Percentiles rank a stretch among this genome's conserved stretches.
These are phyloP conservation scores for Holtermannia corniformis DNA, from an alignment of 768 basidiomycete genomes.

Conservation along the genomic window DNA sequence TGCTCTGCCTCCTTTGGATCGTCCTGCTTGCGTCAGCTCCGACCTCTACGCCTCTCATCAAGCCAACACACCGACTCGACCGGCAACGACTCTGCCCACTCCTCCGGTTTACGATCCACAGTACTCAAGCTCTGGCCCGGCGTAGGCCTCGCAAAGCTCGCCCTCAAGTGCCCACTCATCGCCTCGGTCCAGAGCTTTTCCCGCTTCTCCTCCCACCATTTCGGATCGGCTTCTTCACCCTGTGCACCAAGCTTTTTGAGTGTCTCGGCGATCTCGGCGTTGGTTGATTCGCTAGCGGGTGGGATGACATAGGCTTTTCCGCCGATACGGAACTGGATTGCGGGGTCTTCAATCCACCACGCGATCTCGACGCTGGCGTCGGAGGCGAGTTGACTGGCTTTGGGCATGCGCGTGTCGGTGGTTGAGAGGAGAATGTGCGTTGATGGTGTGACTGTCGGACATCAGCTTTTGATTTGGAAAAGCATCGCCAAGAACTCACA, in stretches of 20 bases:
- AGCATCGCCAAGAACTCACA: slow-evolving; percentile 14
- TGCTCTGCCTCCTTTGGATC: slow-evolving; percentile 25
- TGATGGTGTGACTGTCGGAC: slow-evolving; percentile 25
- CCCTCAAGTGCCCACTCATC: slow-evolving; percentile 38
- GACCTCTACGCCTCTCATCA: not conserved
- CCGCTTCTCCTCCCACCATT: slow-evolving; percentile 35
- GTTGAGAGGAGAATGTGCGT: slow-evolving; percentile 26
- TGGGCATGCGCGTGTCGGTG: slow-evolving; percentile 39
- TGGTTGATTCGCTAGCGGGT: not conserved
- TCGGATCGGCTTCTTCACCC: slow-evolving; percentile 14
- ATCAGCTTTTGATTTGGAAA: not conserved
- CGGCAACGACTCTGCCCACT: slow-evolving; percentile 31
- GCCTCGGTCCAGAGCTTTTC: slow-evolving; percentile 21
- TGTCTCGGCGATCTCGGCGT: not conserved
- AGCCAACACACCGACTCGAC: slow-evolving; percentile 27
- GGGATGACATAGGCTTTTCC: slow-evolving; percentile 28
- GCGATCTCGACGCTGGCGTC: slow-evolving; percentile 28
- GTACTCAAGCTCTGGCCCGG: slow-evolving; percentile 32
- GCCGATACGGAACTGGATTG: slow-evolving; percentile 34
- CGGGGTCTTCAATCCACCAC: slow-evolving; percentile 36
- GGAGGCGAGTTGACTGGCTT: slow-evolving; percentile 23
- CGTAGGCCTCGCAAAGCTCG: slow-evolving; percentile 33
- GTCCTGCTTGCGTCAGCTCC: slow-evolving; percentile 15
- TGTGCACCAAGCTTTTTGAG: slow-evolving; percentile 8
- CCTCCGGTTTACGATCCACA: slow-evolving; percentile 19